Evolutionary conservation across 768 basidiomycete genomes (phyloP), one percentile per base, ranked within the genome.

Genomic region (Lactarius trivialis): DNA sequence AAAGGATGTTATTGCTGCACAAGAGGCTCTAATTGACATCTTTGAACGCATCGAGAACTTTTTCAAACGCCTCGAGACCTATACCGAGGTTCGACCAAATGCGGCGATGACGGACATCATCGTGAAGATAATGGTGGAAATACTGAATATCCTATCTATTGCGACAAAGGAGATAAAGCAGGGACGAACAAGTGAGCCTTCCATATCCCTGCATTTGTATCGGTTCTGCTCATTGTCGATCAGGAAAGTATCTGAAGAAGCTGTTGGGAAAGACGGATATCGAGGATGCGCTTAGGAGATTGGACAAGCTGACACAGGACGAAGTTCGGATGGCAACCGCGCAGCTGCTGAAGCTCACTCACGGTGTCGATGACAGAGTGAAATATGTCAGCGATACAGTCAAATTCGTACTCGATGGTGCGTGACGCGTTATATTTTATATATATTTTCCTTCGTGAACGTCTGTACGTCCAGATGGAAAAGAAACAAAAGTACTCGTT

Each of bases 111-210:
- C 41, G 24, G 55, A 43, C 14, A n/a, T 45, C 19, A 41, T 56
- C 21, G 55, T n/a, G 12, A 56, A 56, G 30, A 45, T 45, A 4
- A 30, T 45, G 55, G 41, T 45, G 1, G 55, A 56, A 45, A 41
- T 56, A 14, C 41, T 56, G 26, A 43, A 39, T 28, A 56, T 56
- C 28, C 14, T 56, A 2, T 30, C 28, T 4, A 41, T 45, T 7
- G 30, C 30, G 21, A 56, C 55, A 14, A 45, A 43, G 19, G 55
- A 56, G 55, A 56, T 56, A 1, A 56, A 56, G 12, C 55, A 43
- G 41, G 30, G 55, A 26, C 39, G 41, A 45, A 41, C 32, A 7
- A 41, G 55, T 56, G n/a, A 45, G 41, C 8, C 24, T 19, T 4
- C n/a, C n/a, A 21, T 0, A 4, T n/a, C 15, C 9, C 15, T 1